Conservation (phyloP, 164 flowering plant genomes). For the Stephania cephalantha region DNA sequence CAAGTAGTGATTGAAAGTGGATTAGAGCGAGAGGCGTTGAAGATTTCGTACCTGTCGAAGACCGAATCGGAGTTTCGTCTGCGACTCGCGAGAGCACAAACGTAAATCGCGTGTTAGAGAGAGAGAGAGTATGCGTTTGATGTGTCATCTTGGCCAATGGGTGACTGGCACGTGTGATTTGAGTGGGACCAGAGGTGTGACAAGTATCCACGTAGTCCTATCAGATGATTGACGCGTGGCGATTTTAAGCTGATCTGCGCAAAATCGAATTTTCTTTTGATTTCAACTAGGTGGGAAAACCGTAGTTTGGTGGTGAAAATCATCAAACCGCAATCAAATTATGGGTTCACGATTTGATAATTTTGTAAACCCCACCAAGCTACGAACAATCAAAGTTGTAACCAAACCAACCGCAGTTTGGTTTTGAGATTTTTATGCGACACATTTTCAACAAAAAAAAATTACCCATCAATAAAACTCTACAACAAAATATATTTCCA, state of each 20-base stretch:
- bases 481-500: too few relatives aligned
- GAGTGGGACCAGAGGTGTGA: neutral
- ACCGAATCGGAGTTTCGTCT: neutral
- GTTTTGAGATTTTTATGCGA: too few relatives aligned
- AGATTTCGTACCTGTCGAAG: slow-evolving; percentile 1
- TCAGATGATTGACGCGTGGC: neutral
- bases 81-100: neutral
- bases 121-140: neutral
- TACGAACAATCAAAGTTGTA: too few relatives aligned
- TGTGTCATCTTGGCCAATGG: neutral
- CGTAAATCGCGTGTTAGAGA: neutral
- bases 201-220: neutral
- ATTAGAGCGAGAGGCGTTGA: neutral
- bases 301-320: too few relatives aligned
- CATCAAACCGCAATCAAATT: too few relatives aligned
- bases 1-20: neutral
- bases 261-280: too few relatives aligned
- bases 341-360: too few relatives aligned
- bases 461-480: too few relatives aligned
- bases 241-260: neutral
- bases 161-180: neutral
- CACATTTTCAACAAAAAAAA: too few relatives aligned
- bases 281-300: too few relatives aligned
- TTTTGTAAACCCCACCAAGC: too few relatives aligned
- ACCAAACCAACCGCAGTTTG: too few relatives aligned